Percentiles rank a stretch among this genome's conserved stretches.
Conservation (phyloP, 1,139 yeast species). For the Candida smagusa region DNA sequence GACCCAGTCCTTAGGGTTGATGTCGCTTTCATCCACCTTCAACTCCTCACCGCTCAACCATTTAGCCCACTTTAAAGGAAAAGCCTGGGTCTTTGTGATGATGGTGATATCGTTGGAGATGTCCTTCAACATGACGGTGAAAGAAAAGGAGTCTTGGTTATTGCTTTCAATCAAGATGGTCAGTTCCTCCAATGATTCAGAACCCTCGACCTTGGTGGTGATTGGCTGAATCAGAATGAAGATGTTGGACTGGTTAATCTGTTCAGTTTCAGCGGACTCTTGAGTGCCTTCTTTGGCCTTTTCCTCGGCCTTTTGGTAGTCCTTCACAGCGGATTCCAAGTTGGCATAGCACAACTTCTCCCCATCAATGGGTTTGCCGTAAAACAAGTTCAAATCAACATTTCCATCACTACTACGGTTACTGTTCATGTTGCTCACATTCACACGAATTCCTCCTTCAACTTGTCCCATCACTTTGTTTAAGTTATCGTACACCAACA, state of each 20-base stretch:
- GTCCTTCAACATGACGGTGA: slow-evolving; percentile 73
- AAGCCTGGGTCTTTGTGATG: slow-evolving; percentile 78
- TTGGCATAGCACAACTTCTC: slow-evolving; percentile 86
- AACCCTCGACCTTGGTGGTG: slow-evolving; percentile 22
- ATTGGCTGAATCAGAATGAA: slow-evolving; percentile 78
- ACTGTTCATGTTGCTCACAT: slow-evolving; percentile 47
- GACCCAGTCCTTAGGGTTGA: slow-evolving; percentile 97
- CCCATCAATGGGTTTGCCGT: slow-evolving; percentile 81
- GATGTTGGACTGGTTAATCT: slow-evolving; percentile 56
- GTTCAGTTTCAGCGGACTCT: slow-evolving; percentile 16
- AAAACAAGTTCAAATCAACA: slow-evolving; percentile 64
- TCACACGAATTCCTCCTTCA: slow-evolving; percentile 76
- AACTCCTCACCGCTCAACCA: slow-evolving; percentile 65
- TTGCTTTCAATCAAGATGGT: slow-evolving; percentile 41
- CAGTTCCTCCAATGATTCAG: slow-evolving; percentile 32
- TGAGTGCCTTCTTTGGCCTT: slow-evolving; percentile 20
- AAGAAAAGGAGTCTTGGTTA: slow-evolving; percentile 45
- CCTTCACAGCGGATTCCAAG: slow-evolving; percentile 66
- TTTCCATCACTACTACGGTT: slow-evolving; percentile 17
- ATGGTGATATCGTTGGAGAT: slow-evolving; percentile 72
- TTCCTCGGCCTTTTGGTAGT: slow-evolving; percentile 30
- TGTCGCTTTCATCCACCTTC: slow-evolving; percentile 34
- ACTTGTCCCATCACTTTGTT: slow-evolving; percentile 86
- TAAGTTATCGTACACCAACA: slow-evolving; percentile 65
- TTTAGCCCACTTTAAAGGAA: slow-evolving; percentile 84